Percentiles rank a stretch among this genome's conserved stretches.
Evolutionary conservation across 1,284 basidiomycete genomes (phyloP).

Genomic region (Ustilago xerochloae): DNA sequence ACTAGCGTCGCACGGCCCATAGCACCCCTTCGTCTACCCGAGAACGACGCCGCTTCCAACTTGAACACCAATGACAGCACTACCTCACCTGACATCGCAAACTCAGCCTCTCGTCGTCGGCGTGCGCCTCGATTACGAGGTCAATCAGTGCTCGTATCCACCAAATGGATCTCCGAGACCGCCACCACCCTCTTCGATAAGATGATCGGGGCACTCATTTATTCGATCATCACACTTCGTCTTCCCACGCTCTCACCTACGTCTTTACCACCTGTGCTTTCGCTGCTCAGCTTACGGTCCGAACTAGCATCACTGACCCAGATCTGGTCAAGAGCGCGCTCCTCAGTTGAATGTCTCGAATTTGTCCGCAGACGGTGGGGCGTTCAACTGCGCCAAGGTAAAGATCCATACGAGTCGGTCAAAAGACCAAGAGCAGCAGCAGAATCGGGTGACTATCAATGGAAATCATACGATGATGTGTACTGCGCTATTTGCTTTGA

Average conservation of each 20-base stretch:
- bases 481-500: constrained; percentile 58
- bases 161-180: constrained; percentile 50
- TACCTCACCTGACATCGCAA: background rate
- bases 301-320: constrained; percentile 39
- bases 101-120: constrained; percentile 20
- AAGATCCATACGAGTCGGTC: constrained; percentile 29
- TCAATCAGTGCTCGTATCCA: constrained; percentile 45
- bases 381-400: constrained; percentile 14
- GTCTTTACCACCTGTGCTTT: constrained; percentile 46
- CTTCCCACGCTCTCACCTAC: constrained; percentile 55
- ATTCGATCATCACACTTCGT: constrained; percentile 44
- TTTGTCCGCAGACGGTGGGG: constrained; percentile 55
- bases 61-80: too few species aligned
- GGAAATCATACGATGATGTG: constrained; percentile 47
- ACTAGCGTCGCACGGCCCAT: constrained; percentile 37
- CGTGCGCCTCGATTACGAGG: constrained; percentile 48
- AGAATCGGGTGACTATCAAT: constrained; percentile 36
- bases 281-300: constrained; percentile 47
- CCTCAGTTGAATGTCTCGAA: constrained; percentile 53
- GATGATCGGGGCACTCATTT: constrained; percentile 42
- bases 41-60: too few species aligned
- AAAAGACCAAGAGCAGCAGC: constrained; percentile 24
- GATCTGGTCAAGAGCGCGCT: constrained; percentile 44
- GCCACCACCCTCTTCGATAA: constrained; percentile 44
- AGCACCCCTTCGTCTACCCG: constrained; percentile 24